Evolutionary conservation across 1,284 basidiomycete species (phyloP).

Genomic region (Puccinia polysora): DNA sequence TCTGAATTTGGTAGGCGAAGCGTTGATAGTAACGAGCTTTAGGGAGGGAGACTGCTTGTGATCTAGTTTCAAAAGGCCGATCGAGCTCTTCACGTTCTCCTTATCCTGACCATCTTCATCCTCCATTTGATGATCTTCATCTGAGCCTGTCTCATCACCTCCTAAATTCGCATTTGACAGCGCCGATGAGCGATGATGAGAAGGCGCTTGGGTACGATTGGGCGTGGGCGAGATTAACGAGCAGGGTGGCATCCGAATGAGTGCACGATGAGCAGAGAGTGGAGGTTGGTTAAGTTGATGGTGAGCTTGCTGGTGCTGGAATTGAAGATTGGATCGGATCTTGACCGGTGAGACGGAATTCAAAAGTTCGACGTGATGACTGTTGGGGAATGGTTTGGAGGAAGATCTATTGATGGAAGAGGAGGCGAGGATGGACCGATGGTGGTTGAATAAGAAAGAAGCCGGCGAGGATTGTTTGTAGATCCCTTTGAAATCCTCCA

Average conservation of each 20-base stretch:
- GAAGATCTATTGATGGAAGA: background rate
- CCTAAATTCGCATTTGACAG: background rate
- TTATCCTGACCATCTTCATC: slow-evolving; percentile 3
- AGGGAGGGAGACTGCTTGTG: background rate
- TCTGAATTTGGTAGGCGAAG: background rate
- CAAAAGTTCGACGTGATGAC: slow-evolving; percentile 1
- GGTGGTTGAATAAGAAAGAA: slow-evolving; percentile 15
- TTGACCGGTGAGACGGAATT: slow-evolving; percentile 9
- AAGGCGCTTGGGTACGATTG: slow-evolving; percentile 5
- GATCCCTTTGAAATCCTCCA: background rate
- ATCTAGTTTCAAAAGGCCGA: background rate
- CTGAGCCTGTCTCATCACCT: background rate
- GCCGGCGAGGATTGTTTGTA: slow-evolving; percentile 16
- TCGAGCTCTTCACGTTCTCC: background rate
- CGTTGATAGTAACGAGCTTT: background rate
- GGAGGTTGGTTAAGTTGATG: background rate
- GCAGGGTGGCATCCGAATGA: slow-evolving; percentile 3
- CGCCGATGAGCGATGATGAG: slow-evolving; percentile 2
- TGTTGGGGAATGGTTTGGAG: slow-evolving; percentile 1
- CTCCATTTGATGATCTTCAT: background rate
- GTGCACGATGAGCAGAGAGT: background rate
- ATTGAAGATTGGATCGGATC: background rate
- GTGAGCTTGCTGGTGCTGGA: no score
- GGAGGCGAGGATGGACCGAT: background rate
- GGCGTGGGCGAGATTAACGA: slow-evolving; percentile 7